A percentile compares a stretch with the other conserved stretches of the same genome.
Evolutionary conservation across 345 rosid species (phyloP).

Genomic region (Brassica incana): DNA sequence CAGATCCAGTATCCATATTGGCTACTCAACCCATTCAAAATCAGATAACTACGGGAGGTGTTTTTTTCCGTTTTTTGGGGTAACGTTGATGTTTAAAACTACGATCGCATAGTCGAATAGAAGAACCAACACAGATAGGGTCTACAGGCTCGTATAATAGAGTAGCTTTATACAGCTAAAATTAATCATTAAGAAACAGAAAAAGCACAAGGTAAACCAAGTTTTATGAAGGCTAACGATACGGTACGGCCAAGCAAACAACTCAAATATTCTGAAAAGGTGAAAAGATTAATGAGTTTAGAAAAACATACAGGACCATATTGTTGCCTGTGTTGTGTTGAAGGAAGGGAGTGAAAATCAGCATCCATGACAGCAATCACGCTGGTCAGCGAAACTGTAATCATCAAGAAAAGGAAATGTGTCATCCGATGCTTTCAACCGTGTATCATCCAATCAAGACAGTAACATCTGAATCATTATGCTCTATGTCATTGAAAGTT

Average conservation of each 20-base stretch:
- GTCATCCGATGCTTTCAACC: slow-evolving; percentile 13
- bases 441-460: slow-evolving; percentile 12
- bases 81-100: background rate
- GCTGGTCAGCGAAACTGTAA: slow-evolving; percentile 90
- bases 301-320: slow-evolving; percentile 92
- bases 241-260: slow-evolving; percentile 1
- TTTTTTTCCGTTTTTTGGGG: background rate
- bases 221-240: background rate
- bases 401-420: slow-evolving; percentile 31
- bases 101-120: background rate
- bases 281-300: slow-evolving; percentile 17
- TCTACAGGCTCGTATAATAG: background rate
- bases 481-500: slow-evolving; percentile 10
- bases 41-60: background rate
- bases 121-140: background rate
- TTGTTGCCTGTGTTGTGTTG: slow-evolving; percentile 88
- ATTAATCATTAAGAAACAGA: background rate
- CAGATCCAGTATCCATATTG: slow-evolving; percentile 4
- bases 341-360: slow-evolving; percentile 97
- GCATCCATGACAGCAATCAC: slow-evolving; percentile 99
- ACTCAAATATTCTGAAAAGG: background rate
- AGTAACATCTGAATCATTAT: slow-evolving; percentile 4
- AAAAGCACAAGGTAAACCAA: slow-evolving; percentile 4
- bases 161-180: background rate
- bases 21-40: slow-evolving; percentile 10